Evolutionary conservation across 371 early-diverging fungal genomes (phyloP).

Genomic region (Blakeslea trispora): DNA sequence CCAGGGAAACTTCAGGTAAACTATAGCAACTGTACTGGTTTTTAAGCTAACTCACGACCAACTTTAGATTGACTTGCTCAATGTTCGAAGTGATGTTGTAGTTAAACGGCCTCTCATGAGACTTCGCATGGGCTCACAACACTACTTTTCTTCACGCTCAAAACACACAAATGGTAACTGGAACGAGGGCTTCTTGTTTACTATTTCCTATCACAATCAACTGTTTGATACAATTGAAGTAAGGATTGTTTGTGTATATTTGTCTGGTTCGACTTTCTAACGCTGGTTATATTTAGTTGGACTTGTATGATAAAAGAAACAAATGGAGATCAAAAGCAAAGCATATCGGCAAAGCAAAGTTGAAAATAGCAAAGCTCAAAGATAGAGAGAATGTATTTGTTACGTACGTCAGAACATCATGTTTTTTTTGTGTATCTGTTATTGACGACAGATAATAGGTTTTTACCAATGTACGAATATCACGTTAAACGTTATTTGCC

Average conservation of each 20-base stretch:
- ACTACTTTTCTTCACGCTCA: constrained; percentile 42
- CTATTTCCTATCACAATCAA: constrained; percentile 46
- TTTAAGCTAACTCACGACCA: neutral
- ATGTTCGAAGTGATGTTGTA: constrained; percentile 39
- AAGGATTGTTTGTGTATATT: constrained; percentile 5
- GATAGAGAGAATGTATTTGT: constrained; percentile 46
- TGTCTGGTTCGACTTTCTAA: constrained; percentile 4
- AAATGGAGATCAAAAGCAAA: constrained; percentile 37
- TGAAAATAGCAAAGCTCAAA: constrained; percentile 39
- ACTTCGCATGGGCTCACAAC: constrained; percentile 47
- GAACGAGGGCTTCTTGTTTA: constrained; percentile 51
- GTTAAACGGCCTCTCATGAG: constrained; percentile 44
- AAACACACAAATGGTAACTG: constrained; percentile 42
- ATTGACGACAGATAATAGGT: constrained; percentile 19
- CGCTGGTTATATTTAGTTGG: constrained; percentile 28
- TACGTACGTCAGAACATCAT: constrained; percentile 34
- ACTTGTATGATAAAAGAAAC: constrained; percentile 45
- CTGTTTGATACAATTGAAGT: constrained; percentile 53
- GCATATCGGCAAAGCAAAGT: constrained; percentile 51
- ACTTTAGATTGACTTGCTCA: constrained; percentile 45
- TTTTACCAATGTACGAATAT: constrained; percentile 56
- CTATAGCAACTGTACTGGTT: neutral
- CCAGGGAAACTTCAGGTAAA: constrained; percentile 41
- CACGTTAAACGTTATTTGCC: constrained; percentile 45
- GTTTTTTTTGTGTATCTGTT: neutral